Percentiles rank a stretch among this genome's conserved stretches.
Evolutionary conservation across 2,329 filamentous ascomycete genomes (phyloP).

Genomic region (Dactylellina leptospora): DNA sequence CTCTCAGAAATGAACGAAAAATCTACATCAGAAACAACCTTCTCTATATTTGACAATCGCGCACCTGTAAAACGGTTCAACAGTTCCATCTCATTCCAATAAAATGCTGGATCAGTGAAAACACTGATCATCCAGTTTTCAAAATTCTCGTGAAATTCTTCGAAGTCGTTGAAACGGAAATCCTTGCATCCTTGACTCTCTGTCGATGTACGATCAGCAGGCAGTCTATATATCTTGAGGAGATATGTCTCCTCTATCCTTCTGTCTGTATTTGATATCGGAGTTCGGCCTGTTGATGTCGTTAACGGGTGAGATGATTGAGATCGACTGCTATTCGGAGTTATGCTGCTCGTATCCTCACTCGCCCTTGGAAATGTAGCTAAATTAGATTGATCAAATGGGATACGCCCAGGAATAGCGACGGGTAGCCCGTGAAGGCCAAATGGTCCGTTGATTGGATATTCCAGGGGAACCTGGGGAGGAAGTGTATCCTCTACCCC

Average conservation of each 20-base stretch:
- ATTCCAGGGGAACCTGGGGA: too few species aligned
- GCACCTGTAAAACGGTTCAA: conserved; percentile 14
- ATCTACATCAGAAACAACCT: conserved; percentile 27
- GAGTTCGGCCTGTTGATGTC: background rate
- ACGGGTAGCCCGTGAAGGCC: too few species aligned
- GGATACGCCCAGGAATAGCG: too few species aligned
- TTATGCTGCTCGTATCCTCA: too few species aligned
- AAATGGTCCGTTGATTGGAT: too few species aligned
- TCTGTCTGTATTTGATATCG: background rate
- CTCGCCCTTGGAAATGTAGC: background rate
- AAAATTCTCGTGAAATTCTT: conserved; percentile 16
- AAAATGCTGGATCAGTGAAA: conserved; percentile 26
- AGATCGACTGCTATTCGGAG: background rate
- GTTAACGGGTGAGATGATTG: background rate
- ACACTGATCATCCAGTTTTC: conserved; percentile 11
- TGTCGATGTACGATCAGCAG: conserved; percentile 2
- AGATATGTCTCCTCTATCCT: background rate
- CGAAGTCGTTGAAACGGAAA: conserved; percentile 23
- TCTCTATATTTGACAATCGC: conserved; percentile 1
- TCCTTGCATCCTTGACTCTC: conserved; percentile 22
- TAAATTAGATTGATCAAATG: background rate
- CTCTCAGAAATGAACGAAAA: conserved; percentile 31
- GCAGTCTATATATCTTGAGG: conserved; percentile 12
- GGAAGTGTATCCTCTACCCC: too few species aligned
- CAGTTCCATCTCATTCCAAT: conserved; percentile 32